Evolutionary conservation across 2,329 filamentous ascomycete genomes (phyloP), one percentile per base, ranked within the genome.

Genomic region (Alternaria longipes): DNA sequence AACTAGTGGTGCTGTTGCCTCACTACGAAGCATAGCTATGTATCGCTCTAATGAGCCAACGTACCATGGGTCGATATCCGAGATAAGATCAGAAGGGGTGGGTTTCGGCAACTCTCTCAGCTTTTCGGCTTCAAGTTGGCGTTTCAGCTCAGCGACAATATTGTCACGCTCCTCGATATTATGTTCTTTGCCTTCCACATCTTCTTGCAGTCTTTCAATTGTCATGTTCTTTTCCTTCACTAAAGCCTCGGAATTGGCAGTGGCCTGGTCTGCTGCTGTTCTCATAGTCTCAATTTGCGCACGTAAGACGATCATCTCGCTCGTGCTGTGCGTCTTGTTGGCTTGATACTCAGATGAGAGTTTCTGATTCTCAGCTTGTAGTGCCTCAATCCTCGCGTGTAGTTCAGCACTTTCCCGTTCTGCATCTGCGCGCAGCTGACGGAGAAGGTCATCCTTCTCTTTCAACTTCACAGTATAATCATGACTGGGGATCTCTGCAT

Each of bases 11-110:
- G 74, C 73, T 11, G 51, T 60, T 30, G 82, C 80, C 68, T 87
- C 85, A 54, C 82, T 81, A 50, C 82, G 81, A 24, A 87, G 76
- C 84, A 87, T 87, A 4, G 79, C 77, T 30, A 85, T 82, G 66
- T 84, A 87, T 42, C 85, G 79, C 51, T 84, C 82, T 49, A 87
- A 71, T 26, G 85, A 87, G 2, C 84, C 84, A 65, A 81, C 84
- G 64, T 83, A 87, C 83, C 85, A 87, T 3, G 84, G 82, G 61
- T 86, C 84, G n/a, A 87, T 77, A 64, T 86, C 85, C 24, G 83
- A 83, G 64, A 86, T 81, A 52, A 79, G 59, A 56, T 79, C 76
- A 24, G 66, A 64, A 45, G 74, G 61, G n/a, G 70, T 69, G 32
- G 72, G 66, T 38, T 70, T 68, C 4, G 65, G 62, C 9, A 42